These are phyloP conservation scores for Turnera subulata DNA, from an alignment of 345 rosid species.

Conservation along the genomic window DNA sequence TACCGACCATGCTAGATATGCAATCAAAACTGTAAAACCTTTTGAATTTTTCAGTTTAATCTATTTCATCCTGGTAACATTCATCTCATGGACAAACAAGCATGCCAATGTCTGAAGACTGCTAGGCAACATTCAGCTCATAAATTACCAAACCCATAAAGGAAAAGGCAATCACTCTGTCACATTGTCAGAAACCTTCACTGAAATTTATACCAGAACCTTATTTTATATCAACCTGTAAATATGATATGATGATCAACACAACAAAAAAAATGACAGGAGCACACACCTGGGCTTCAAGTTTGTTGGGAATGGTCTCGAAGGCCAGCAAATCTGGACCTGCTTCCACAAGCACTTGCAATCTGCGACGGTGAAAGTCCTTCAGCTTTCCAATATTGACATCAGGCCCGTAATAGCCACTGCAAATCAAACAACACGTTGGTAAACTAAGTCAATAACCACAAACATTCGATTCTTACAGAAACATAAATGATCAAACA, in stretches of 20 bases:
- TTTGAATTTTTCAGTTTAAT: too few relatives aligned
- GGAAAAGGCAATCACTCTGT: too few relatives aligned
- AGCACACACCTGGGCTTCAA: slow-evolving; percentile 76
- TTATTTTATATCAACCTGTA: not conserved
- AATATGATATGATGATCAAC: not conserved
- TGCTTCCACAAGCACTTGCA: slow-evolving; percentile 78
- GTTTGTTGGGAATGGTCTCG: slow-evolving; percentile 88
- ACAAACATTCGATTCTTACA: not conserved
- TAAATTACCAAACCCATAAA: too few relatives aligned
- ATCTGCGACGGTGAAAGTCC: slow-evolving; percentile 77
- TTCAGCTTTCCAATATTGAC: slow-evolving; percentile 61
- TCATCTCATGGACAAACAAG: too few relatives aligned
- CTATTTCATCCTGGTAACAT: too few relatives aligned
- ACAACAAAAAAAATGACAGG: slow-evolving; percentile 1
- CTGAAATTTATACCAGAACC: too few relatives aligned
- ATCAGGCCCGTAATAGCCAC: slow-evolving; percentile 65
- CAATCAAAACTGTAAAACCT: too few relatives aligned
- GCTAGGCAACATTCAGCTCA: too few relatives aligned
- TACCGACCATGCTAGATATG: too few relatives aligned
- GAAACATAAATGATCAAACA: too few relatives aligned
- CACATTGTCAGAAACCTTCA: too few relatives aligned
- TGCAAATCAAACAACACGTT: slow-evolving; percentile 21
- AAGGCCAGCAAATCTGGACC: slow-evolving; percentile 89
- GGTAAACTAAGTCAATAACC: not conserved
- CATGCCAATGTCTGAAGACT: too few relatives aligned